Conservation (phyloP, 208 protist species). For the Strigomonas oncopelti region DNA sequence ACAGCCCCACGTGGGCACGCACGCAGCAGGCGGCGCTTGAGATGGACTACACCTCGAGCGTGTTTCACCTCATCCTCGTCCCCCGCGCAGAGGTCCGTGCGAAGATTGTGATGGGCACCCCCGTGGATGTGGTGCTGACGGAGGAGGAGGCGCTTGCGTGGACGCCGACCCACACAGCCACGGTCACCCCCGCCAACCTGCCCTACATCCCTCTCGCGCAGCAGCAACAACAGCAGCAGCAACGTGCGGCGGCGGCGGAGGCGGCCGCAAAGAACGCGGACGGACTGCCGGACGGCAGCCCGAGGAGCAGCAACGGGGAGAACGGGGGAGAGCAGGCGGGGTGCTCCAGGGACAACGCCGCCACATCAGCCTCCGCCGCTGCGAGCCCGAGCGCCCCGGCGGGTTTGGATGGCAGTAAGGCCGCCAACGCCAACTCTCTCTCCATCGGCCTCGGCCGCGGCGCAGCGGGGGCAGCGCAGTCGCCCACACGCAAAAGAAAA, state of each 20-base stretch:
- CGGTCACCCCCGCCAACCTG: background rate
- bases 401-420: background rate
- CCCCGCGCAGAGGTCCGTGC: slow-evolving; percentile 48
- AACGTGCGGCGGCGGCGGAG: background rate
- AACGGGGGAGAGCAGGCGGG: background rate
- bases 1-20: slow-evolving; percentile 45
- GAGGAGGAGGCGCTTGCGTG: slow-evolving; percentile 30
- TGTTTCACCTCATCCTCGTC: slow-evolving; percentile 67
- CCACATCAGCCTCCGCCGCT: too few species aligned
- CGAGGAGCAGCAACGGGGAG: background rate
- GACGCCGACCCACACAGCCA: slow-evolving; percentile 9
- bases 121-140: slow-evolving; percentile 28
- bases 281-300: background rate
- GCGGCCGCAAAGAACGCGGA: background rate
- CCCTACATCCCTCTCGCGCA: slow-evolving; percentile 31
- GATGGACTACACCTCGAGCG: slow-evolving; percentile 49
- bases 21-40: slow-evolving; percentile 57
- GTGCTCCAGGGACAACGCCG: background rate
- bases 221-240: slow-evolving; percentile 6
- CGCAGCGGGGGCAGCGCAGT: background rate
- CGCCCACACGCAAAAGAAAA: background rate
- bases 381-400: background rate
- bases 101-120: slow-evolving; percentile 42
- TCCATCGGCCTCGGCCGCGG: background rate
- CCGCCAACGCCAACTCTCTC: background rate